Evolutionary conservation across 2,329 filamentous ascomycete species (phyloP), one percentile per base, ranked within the genome.

Genomic region (Diaporthe longicolla): DNA sequence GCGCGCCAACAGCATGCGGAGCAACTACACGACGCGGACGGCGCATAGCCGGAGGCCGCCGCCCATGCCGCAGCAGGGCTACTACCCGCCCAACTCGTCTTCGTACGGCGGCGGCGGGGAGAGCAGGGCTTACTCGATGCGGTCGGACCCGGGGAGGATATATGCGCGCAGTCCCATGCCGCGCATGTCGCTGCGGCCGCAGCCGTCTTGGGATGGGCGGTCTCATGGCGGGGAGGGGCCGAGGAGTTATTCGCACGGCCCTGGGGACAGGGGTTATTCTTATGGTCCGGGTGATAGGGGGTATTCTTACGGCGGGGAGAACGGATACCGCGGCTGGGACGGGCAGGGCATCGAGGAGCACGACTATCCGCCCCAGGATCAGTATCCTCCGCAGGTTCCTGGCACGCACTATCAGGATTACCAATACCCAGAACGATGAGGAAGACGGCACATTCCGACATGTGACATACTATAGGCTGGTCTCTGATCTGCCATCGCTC

Each of bases 1-100:
- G 45, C 70, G 70, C 45, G 26, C 70, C 5, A 71, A 71, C 57
- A 71, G 70, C 70, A 63, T 71, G 70, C 32, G 45, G 35, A 71
- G 70, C 32, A 71, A 45, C 48, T 17, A 35, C 10, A 71, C 70
- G 9, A 63, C 70, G 48, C 70, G 70, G 45, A 61, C 45, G 5
- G 37, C 43, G 5, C 40, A 43, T 13, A 43, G 40, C 70, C 70
- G 70, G 4, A 32, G 70, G 45, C 70, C 70, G 35, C 43, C 68
- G 40, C 21, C 45, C 2, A 40, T 40, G 37, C 37, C 68, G 26
- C 21, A 32, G 45, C 29, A 21, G 17, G 45, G 57, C 4, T 71
- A 71, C 37, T 63, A 63, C 45, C 32, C 57, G 35, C 70, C 70
- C 45, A n/a, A 17, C 45, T 32, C 57, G 26, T 54, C 52, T 19